phyloP scores from a whole-genome alignment of 2,329 filamentous ascomycete genomes.

The Xylariaceae sp. region DNA sequence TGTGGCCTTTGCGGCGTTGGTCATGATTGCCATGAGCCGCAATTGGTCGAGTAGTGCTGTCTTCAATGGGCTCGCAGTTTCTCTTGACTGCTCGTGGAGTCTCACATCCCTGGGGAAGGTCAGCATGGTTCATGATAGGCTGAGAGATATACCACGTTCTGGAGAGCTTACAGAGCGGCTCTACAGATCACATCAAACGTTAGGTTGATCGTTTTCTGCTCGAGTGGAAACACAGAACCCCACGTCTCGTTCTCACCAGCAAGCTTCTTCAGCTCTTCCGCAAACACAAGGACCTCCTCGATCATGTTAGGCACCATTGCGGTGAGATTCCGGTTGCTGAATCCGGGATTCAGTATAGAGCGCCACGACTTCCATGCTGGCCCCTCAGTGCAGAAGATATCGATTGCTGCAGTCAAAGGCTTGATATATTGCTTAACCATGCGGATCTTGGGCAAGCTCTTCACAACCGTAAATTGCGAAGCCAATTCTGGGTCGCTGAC shows the following conservation, averaged over 20 bases:
- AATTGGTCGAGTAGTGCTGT: constrained; percentile 10
- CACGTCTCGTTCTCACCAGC: constrained; percentile 18
- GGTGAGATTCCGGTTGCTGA: constrained; percentile 26
- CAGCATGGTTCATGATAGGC: background rate
- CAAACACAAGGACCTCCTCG: constrained; percentile 28
- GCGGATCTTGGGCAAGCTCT: constrained; percentile 11
- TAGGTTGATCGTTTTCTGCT: constrained; percentile 26
- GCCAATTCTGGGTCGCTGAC: constrained; percentile 8
- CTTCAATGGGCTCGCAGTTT: constrained; percentile 10
- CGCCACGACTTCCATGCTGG: constrained; percentile 20
- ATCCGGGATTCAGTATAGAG: constrained; percentile 26
- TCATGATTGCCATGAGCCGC: constrained; percentile 7
- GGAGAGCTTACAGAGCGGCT: constrained; percentile 21
- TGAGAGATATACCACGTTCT: background rate
- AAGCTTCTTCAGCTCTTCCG: constrained; percentile 14
- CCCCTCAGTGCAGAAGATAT: constrained; percentile 25
- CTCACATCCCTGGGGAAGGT: constrained; percentile 8
- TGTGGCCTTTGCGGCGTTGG: constrained; percentile 3
- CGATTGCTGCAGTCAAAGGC: constrained; percentile 23
- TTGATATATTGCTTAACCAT: constrained; percentile 5
- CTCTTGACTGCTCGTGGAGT: constrained; percentile 11
- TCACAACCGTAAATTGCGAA: constrained; percentile 11
- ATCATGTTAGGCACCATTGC: constrained; percentile 27
- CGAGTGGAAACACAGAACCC: constrained; percentile 23
- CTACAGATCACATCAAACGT: constrained; percentile 31